Percentiles rank a stretch among this genome's conserved stretches.
These are phyloP conservation scores for Oemleria cerasiformis DNA, from an alignment of 306 rosid genomes.

Conservation along the genomic window DNA sequence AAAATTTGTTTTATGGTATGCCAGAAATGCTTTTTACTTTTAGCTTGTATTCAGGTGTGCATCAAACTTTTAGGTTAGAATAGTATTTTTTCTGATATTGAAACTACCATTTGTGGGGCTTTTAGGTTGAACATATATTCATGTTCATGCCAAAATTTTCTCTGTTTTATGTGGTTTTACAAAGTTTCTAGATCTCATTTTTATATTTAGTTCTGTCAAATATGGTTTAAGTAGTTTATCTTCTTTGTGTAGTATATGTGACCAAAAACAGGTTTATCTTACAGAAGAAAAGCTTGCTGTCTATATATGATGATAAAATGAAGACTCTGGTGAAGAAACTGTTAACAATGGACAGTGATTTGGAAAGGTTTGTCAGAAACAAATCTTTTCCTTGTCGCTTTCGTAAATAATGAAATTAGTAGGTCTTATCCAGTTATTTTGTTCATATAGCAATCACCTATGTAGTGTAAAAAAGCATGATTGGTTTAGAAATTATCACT, in stretches of 20 bases:
- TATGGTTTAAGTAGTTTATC: constrained; percentile 15
- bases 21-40: neutral
- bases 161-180: constrained; percentile 10
- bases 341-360: constrained; percentile 57
- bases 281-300: constrained; percentile 77
- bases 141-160: constrained; percentile 14
- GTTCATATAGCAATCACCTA: neutral
- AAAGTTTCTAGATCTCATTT: constrained; percentile 18
- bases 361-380: constrained; percentile 56
- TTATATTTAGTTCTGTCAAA: constrained; percentile 15
- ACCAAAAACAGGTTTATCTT: constrained; percentile 32
- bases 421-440: neutral
- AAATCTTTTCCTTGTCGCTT: neutral
- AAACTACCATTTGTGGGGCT: neutral
- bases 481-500: neutral
- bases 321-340: constrained; percentile 67
- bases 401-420: neutral
- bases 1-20: neutral
- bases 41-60: neutral
- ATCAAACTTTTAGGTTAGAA: neutral
- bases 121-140: constrained; percentile 1
- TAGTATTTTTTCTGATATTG: neutral
- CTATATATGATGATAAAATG: constrained; percentile 68
- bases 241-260: constrained; percentile 19
- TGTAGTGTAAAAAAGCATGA: neutral